Evolutionary conservation across 257 asterid species (phyloP), one percentile per base, ranked within the genome.

Genomic region (Jacaranda copaia): DNA sequence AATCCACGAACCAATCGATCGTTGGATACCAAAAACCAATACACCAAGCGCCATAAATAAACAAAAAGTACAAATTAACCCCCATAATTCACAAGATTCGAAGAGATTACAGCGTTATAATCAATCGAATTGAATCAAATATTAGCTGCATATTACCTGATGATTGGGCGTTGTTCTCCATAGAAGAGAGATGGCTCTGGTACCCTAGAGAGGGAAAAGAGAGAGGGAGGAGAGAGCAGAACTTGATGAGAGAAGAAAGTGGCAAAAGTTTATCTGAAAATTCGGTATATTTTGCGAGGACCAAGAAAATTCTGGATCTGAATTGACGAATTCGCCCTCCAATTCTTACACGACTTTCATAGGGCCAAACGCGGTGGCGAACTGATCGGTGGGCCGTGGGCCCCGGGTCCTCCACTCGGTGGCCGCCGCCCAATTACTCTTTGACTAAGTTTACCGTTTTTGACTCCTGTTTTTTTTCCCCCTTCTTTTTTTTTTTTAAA

Each of bases 81-180:
- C 19, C 56, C 13, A 42, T 70, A 77, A 65, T 57, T 38, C 56
- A 46, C 25, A 55, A 62, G 48, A 60, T 42, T 19, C 56, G 56
- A 68, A 53, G 39, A 60, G 39, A 62, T 1, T 32, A 1, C 9
- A 75, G 32, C 1, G 38, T 5, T 16, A 4, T 4, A 70, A 51
- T 20, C 1, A n/a, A 68, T 62, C 56, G 43, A 46, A 40, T 12
- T 4, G n/a, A 70, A 16, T 57, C 15, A 25, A 53, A 72, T 64
- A 18, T 71, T 39, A 20, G 80, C 67, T 5, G 71, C 66, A 46
- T 42, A 68, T 40, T 77, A 87, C 91, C 91, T 80, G 91, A 58
- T 42, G 85, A 58, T 57, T 83, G 85, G 6, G 78, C 74, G 76
- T 64, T 81, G 76, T 82, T 84, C 79, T 82, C 89, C 91, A 87